Evolutionary conservation across 1,284 basidiomycete genomes (phyloP), one percentile per base, ranked within the genome.

Genomic region (Vanrija pseudolonga): DNA sequence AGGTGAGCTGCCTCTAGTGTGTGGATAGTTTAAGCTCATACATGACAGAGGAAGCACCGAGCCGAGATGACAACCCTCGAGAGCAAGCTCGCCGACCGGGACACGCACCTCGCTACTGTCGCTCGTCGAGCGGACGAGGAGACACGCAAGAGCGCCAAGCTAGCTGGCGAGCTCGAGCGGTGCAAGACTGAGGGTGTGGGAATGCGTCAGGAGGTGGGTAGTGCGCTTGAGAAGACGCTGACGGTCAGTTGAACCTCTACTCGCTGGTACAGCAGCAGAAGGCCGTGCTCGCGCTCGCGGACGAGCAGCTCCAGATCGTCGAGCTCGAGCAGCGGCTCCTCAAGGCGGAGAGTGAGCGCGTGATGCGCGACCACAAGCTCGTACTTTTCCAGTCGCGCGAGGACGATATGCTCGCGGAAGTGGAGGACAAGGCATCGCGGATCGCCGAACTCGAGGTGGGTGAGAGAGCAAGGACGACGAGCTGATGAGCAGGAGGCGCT

Each of bases 301-400:
- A 69, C 45, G 69, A 73, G 42, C 63, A 71, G 49, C 61, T 70
- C 50, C 62, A 65, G 24, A 39, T 68, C 2, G 55, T 70, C 4
- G 72, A 74, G 50, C 45, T 71, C 26, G 70, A 74, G 53, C 61
- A 66, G 41, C 56, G 64, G 1, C 45, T 68, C 5, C 47, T 66
- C 2, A 60, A 64, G 26, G 59, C 65, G 4, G 65, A 68, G 36
- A 51, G 60, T n/a, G 66, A 60, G 4, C 46, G 61, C 59, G 66
- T 73, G 8, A 62, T 73, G 59, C 56, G 68, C 18, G 69, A 73
- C 36, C 71, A 75, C 55, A 68, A 69, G 53, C 60, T 73, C 7
- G 50, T 67, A 6, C 56, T 73, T 7, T 64, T 68, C 41, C 47
- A 69, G 45, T 63, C 66, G 3, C 66, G 53, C 23, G 71, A 69